Evolutionary conservation across 768 basidiomycete genomes (phyloP).

Genomic region (Clavulina sp.): DNA sequence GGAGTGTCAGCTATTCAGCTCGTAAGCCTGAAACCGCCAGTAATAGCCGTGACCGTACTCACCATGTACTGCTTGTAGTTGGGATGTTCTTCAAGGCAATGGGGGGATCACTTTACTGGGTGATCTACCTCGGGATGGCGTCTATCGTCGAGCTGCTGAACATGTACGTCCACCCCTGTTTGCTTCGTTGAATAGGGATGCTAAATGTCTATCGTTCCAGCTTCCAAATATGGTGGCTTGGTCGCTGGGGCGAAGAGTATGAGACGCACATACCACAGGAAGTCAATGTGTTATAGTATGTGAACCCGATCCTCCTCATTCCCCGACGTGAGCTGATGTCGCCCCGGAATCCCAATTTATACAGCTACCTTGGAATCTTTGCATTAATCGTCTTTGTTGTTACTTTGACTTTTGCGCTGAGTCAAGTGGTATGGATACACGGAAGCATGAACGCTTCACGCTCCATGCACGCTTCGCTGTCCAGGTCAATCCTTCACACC

Average conservation of each 20-base stretch:
- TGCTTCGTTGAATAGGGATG: not conserved
- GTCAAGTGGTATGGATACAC: slow-evolving; percentile 27
- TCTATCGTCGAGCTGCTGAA: slow-evolving; percentile 13
- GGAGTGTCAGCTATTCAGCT: slow-evolving; percentile 37
- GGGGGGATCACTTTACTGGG: slow-evolving; percentile 20
- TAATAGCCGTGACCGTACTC: not conserved
- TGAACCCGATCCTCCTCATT: not conserved
- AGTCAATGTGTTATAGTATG: slow-evolving; percentile 22
- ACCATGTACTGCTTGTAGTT: slow-evolving; percentile 14
- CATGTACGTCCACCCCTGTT: slow-evolving; percentile 1
- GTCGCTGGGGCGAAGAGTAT: slow-evolving; percentile 15
- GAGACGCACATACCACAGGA: slow-evolving; percentile 15
- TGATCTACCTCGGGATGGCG: slow-evolving; percentile 13
- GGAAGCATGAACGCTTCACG: slow-evolving; percentile 38
- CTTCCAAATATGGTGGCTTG: slow-evolving; percentile 27
- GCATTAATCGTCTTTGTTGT: too few species aligned
- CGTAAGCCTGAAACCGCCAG: slow-evolving; percentile 14
- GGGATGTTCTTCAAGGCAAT: slow-evolving; percentile 20
- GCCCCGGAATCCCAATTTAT: slow-evolving; percentile 9
- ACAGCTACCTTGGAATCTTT: too few species aligned
- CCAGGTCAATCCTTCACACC: slow-evolving; percentile 37
- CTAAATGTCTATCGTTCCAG: not conserved
- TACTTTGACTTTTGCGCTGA: too few species aligned
- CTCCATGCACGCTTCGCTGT: slow-evolving; percentile 32
- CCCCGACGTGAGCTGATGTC: not conserved